Evolutionary conservation across 2,329 filamentous ascomycete species (phyloP).

Genomic region (Fusarium sp.): DNA sequence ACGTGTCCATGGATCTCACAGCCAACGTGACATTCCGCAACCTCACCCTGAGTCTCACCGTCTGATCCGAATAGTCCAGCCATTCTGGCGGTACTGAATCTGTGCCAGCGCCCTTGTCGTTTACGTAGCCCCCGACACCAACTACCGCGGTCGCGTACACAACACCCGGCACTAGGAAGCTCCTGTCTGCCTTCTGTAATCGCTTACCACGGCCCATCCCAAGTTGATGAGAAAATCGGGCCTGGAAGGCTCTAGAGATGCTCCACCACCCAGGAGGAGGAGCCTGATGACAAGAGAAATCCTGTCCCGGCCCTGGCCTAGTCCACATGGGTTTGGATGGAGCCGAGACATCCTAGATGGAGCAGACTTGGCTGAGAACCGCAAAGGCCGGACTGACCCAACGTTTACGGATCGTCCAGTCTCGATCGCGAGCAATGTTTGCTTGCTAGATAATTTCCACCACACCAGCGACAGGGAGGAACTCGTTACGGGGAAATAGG

Average conservation of each 20-base stretch:
- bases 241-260: not conserved
- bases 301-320: slow-evolving; percentile 25
- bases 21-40: slow-evolving; percentile 33
- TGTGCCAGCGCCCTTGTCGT: slow-evolving; percentile 20
- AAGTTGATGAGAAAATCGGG: slow-evolving; percentile 23
- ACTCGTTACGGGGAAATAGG: not conserved
- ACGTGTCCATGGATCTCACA: slow-evolving; percentile 36
- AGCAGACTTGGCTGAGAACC: not conserved
- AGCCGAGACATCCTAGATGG: slow-evolving; percentile 23
- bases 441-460: not conserved
- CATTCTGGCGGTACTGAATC: slow-evolving; percentile 32
- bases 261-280: slow-evolving; percentile 13
- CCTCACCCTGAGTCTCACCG: slow-evolving; percentile 23
- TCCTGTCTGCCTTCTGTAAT: not conserved
- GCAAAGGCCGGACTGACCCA: not conserved
- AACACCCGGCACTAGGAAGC: slow-evolving; percentile 24
- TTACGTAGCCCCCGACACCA: slow-evolving; percentile 24
- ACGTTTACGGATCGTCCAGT: not conserved
- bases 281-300: slow-evolving; percentile 6
- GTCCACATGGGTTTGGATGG: slow-evolving; percentile 26
- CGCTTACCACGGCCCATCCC: slow-evolving; percentile 3
- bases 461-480: not conserved
- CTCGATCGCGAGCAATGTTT: not conserved
- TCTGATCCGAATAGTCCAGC: slow-evolving; percentile 30
- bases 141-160: slow-evolving; percentile 26